Conservation (phyloP, 768 basidiomycete species). For the Cytidiella melzeri region DNA sequence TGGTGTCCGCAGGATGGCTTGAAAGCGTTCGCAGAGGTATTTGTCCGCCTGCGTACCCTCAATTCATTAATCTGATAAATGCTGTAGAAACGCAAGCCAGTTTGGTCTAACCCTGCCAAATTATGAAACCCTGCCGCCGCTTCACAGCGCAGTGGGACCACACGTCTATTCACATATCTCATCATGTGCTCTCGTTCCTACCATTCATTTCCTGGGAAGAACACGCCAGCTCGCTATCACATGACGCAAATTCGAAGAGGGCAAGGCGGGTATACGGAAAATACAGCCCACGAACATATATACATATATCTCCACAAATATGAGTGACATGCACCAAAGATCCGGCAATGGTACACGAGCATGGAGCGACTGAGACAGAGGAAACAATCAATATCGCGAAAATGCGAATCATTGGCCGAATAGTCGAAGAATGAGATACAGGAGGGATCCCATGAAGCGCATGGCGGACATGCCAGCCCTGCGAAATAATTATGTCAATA, state of each 20-base stretch:
- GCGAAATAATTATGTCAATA: constrained; percentile 1
- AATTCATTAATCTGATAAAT: not conserved
- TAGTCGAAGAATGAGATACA: constrained; percentile 75
- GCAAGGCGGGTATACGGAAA: constrained; percentile 8
- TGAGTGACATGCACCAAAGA: constrained; percentile 5
- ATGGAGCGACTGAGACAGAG: not conserved
- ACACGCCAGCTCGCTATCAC: too few species aligned
- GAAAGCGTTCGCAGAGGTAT: constrained; percentile 59
- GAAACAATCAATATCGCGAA: constrained; percentile 5
- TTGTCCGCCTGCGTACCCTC: constrained; percentile 11
- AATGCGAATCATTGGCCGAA: constrained; percentile 45
- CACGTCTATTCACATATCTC: too few species aligned
- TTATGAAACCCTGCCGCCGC: constrained; percentile 26
- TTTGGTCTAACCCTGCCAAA: constrained; percentile 54
- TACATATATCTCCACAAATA: too few species aligned
- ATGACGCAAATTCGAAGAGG: not conserved
- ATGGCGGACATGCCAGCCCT: constrained; percentile 77
- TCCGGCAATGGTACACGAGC: constrained; percentile 8
- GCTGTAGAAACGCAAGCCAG: constrained; percentile 40
- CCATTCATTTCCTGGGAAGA: too few species aligned
- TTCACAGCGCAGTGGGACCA: not conserved
- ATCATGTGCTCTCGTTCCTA: too few species aligned
- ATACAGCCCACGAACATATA: constrained; percentile 5
- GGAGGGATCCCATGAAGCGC: constrained; percentile 71
- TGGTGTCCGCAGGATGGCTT: constrained; percentile 48